Evolutionary conservation across 148 eudicot genomes (phyloP).

Genomic region (Camellia japonica): DNA sequence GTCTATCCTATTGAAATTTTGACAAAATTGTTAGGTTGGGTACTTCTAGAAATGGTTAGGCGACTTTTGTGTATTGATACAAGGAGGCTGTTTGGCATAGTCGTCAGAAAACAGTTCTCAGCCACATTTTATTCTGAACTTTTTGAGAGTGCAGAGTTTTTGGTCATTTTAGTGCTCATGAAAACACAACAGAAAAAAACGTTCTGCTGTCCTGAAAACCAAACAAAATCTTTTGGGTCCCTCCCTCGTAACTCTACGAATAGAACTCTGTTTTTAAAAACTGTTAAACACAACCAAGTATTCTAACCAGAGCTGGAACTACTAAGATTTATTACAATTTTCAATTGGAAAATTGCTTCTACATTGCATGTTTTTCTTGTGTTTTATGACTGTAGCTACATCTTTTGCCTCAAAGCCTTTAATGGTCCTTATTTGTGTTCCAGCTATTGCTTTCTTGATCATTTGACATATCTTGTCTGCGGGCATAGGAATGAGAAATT

Average conservation of each 20-base stretch:
- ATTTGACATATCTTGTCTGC: background rate
- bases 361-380: background rate
- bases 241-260: background rate
- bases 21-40: too few relatives aligned
- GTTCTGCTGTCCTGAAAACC: background rate
- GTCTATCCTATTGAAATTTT: too few relatives aligned
- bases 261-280: background rate
- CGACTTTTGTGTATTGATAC: too few relatives aligned
- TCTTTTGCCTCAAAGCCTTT: background rate
- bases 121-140: background rate
- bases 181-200: background rate
- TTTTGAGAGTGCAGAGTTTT: background rate
- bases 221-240: background rate
- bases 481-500: background rate
- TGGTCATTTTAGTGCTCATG: too few relatives aligned
- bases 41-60: too few relatives aligned
- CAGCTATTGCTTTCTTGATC: constrained; percentile 2
- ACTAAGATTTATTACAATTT: background rate
- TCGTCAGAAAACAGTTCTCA: background rate
- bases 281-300: background rate
- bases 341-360: background rate
- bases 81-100: background rate
- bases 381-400: background rate
- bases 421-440: background rate
- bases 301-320: background rate